These are phyloP conservation scores for Aspergillus texensis DNA, from an alignment of 2,329 filamentous ascomycete species.

Conservation along the genomic window DNA sequence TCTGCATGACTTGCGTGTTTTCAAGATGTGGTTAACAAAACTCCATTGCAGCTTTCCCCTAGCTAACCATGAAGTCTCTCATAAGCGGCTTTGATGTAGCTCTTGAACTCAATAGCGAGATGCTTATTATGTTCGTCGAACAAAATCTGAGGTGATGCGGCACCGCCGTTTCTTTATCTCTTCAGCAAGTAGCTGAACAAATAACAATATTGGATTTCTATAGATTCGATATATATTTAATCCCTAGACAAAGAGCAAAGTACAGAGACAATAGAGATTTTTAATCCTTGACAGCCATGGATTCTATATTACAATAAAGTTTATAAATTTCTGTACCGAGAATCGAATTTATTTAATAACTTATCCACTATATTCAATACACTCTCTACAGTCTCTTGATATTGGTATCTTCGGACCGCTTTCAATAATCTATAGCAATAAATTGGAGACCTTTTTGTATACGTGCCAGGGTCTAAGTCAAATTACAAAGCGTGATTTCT, in stretches of 20 bases:
- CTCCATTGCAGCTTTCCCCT: too few species aligned
- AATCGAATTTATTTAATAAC: conserved; percentile 12
- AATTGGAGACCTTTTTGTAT: conserved; percentile 7
- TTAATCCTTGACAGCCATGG: conserved; percentile 11
- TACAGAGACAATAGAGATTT: too few species aligned
- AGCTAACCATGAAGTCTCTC: too few species aligned
- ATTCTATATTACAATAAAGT: conserved; percentile 16
- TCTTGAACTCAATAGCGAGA: too few species aligned
- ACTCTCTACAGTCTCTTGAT: conserved; percentile 11
- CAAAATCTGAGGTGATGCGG: too few species aligned
- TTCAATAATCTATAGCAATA: neutral
- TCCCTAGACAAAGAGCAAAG: too few species aligned
- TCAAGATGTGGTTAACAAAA: too few species aligned
- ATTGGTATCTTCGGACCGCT: conserved; percentile 11
- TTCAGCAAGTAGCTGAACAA: conserved; percentile 19
- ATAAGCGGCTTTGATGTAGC: too few species aligned
- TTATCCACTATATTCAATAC: conserved; percentile 9
- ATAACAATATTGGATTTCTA: conserved; percentile 7
- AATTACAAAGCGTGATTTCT: conserved; percentile 10
- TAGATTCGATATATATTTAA: neutral
- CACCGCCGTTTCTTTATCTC: conserved; percentile 10
- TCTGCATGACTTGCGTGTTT: too few species aligned
- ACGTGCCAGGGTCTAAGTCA: neutral
- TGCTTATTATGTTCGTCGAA: too few species aligned
- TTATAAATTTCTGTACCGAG: conserved; percentile 8